Base-by-base conservation (phyloP, 2,329 filamentous ascomycete species). In the Cercospora berteroae region DNA sequence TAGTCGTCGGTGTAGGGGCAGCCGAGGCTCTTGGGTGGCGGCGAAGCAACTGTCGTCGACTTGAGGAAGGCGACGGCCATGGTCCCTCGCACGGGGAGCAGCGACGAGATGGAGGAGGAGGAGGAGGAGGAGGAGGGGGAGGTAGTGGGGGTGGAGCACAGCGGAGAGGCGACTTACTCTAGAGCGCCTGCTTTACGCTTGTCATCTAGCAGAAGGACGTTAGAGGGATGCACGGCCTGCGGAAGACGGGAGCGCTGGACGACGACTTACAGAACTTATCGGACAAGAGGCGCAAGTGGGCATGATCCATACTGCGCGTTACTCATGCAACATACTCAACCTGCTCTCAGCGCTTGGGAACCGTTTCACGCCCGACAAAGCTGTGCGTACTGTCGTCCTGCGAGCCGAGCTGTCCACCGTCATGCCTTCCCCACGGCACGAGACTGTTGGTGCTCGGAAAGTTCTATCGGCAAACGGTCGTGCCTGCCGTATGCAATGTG, bases 181-280 rank as follows among this genome's bases (percentile, higher is more conserved):
- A 99, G 87, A 74, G 96, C 95, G 71, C 95, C 95, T 77, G 93
- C 90, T 81, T 99, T 99, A 78, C 96, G 89, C 84, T 96, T 97
- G 79, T 99, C 95, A 80, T 99, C 58, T 60, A 8, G 58, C 58
- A 44, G 5, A 12, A 60, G 29, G 9, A 6, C 58, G 58, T 60
- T n/a, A 60, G 58, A 60, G 12, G n/a, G 10, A 44, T 27, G 20
- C 36, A 42, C 33, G 20, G 36, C 29, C 58, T 25, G 57, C 57
- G 33, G 33, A 25, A 16, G 31, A 16, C 57, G 56, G 56, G n/a
- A 39, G 56, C 13, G 56, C 2, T 16, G 52, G 23, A 18, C 23
- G 52, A 12, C 25, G 56, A 60, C 58, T 60, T 27, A 60, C 58
- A 99, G 78, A 98, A 90, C 87, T 97, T 99, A 83, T 99, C 95